Conservation (phyloP, 139 green algal species). For the Trebouxia sp. region DNA sequence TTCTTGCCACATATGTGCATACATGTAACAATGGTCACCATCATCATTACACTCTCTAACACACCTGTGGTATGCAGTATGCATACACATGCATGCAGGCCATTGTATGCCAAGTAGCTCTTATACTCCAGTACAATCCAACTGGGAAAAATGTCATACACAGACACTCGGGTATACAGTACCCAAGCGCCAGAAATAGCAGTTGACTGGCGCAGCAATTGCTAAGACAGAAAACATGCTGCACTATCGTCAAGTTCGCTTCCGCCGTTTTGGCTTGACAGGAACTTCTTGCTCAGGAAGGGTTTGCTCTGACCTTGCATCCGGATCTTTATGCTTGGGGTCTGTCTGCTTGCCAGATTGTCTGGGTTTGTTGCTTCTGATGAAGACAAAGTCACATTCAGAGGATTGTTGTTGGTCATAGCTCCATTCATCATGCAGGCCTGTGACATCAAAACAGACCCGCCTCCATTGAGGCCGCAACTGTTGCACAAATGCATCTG, state of each 20-base stretch:
- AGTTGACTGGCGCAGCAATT: not conserved
- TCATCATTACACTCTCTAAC: too few species aligned
- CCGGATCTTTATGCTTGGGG: not conserved
- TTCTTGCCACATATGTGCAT: too few species aligned
- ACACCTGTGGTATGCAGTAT: too few species aligned
- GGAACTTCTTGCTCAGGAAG: too few species aligned
- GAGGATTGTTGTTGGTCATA: not conserved
- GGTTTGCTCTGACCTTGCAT: not conserved
- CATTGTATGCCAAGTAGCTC: too few species aligned
- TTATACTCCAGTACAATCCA: too few species aligned
- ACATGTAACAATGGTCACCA: too few species aligned
- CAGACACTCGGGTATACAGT: not conserved
- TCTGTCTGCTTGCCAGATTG: not conserved
- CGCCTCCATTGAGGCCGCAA: not conserved
- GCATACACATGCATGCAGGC: too few species aligned
- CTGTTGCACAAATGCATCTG: not conserved
- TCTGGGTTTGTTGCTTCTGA: not conserved
- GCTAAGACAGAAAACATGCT: not conserved
- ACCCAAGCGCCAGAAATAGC: not conserved
- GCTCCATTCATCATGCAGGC: not conserved
- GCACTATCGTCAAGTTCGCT: not conserved
- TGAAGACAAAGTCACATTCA: not conserved
- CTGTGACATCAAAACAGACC: not conserved
- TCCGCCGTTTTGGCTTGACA: not conserved
- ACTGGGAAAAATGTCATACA: too few species aligned